phyloP scores from a whole-genome alignment of 1,139 yeast species.

The Wickerhamomyces sp. region DNA sequence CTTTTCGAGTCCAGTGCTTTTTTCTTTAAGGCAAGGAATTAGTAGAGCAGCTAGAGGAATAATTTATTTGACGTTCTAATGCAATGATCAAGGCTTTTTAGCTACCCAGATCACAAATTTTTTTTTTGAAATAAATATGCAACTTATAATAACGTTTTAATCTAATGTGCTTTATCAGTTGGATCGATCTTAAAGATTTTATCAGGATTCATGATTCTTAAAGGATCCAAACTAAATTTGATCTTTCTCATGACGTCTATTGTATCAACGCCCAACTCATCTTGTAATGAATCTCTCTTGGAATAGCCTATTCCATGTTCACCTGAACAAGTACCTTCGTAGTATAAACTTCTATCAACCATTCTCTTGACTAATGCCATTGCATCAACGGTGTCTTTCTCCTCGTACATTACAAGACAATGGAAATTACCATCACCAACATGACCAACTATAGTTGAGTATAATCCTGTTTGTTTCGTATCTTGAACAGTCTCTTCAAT shows the following conservation, averaged over 20 bases:
- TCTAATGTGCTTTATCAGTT: slow-evolving; percentile 4
- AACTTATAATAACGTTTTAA: too few relatives aligned
- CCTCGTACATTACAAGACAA: slow-evolving; percentile 43
- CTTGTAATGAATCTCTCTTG: slow-evolving; percentile 42
- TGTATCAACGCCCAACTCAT: slow-evolving; percentile 47
- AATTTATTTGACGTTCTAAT: too few relatives aligned
- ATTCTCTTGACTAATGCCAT: slow-evolving; percentile 28
- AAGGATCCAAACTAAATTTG: slow-evolving; percentile 51
- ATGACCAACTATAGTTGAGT: slow-evolving; percentile 52
- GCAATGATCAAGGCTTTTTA: too few relatives aligned
- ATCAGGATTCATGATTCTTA: slow-evolving; percentile 54
- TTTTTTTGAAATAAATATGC: too few relatives aligned
- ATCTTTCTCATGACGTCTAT: slow-evolving; percentile 52
- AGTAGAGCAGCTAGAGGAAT: too few relatives aligned
- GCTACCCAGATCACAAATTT: too few relatives aligned
- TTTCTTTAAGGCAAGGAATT: too few relatives aligned
- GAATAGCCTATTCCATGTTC: slow-evolving; percentile 63
- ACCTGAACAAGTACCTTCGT: slow-evolving; percentile 61
- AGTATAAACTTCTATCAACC: slow-evolving; percentile 30
- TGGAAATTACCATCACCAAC: slow-evolving; percentile 66
- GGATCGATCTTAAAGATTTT: slow-evolving; percentile 58
- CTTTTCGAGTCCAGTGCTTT: too few relatives aligned
- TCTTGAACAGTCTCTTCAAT: slow-evolving; percentile 47
- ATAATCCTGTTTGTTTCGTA: slow-evolving; percentile 33
- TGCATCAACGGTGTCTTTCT: slow-evolving; percentile 25